These are phyloP conservation scores for Pholiota adiposa DNA, from an alignment of 1,284 basidiomycete genomes.

Conservation along the genomic window DNA sequence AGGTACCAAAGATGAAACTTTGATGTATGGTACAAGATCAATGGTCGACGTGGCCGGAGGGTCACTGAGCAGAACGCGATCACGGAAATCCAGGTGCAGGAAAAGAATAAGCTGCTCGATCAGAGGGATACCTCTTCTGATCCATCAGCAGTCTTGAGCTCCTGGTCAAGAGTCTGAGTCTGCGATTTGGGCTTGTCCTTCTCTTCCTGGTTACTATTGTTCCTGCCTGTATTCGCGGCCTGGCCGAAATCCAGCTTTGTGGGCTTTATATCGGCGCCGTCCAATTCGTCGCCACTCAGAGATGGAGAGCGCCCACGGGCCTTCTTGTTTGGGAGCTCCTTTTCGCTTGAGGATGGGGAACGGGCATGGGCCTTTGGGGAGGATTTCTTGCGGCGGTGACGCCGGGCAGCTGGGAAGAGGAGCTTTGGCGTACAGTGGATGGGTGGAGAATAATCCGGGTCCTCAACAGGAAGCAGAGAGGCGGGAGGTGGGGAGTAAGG, in stretches of 20 bases:
- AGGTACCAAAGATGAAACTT: neutral
- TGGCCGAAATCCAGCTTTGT: slow-evolving; percentile 17
- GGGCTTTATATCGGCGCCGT: slow-evolving; percentile 11
- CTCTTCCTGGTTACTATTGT: neutral
- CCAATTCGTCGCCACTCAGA: slow-evolving; percentile 14
- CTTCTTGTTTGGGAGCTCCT: too few relatives aligned
- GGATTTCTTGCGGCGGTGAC: neutral
- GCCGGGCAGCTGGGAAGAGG: slow-evolving; percentile 39
- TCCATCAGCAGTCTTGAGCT: slow-evolving; percentile 9
- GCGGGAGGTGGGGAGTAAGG: slow-evolving; percentile 43
- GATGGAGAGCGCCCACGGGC: slow-evolving; percentile 12
- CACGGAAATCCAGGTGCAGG: too few relatives aligned
- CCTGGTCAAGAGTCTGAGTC: slow-evolving; percentile 6
- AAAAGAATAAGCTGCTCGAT: neutral
- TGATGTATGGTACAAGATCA: too few relatives aligned
- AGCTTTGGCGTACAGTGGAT: slow-evolving; percentile 49
- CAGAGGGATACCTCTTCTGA: slow-evolving; percentile 1
- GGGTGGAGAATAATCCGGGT: slow-evolving; percentile 57
- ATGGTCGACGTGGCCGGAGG: too few relatives aligned
- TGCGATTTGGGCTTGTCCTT: neutral
- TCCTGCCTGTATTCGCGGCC: neutral
- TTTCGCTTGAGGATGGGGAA: too few relatives aligned
- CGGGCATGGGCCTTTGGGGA: neutral
- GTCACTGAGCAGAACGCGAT: too few relatives aligned
- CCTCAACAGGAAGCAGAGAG: slow-evolving; percentile 48